Conservation (phyloP, 371 early-diverging fungal species). For the Mortierella sp. region DNA sequence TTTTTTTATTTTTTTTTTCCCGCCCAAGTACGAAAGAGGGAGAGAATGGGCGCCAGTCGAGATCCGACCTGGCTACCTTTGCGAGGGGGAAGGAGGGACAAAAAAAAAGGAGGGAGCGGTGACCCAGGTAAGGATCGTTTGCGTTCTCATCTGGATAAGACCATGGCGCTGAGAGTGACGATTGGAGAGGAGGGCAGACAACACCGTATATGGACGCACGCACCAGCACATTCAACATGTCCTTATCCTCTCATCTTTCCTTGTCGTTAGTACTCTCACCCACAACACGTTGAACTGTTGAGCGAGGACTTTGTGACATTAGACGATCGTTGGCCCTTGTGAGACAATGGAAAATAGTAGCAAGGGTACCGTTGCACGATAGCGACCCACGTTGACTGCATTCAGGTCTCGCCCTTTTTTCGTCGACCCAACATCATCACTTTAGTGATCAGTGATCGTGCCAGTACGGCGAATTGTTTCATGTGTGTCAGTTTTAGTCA, state of each 20-base stretch:
- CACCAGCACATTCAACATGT: neutral
- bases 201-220: neutral
- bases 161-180: neutral
- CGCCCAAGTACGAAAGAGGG: neutral
- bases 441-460: neutral
- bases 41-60: neutral
- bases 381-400: neutral
- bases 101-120: neutral
- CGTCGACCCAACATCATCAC: neutral
- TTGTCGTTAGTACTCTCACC: too few relatives aligned
- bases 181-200: neutral
- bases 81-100: neutral
- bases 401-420: neutral
- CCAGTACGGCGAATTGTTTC: neutral
- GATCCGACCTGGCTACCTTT: neutral
- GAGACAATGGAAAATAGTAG: neutral
- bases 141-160: neutral
- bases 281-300: too few relatives aligned
- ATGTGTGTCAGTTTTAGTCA: neutral
- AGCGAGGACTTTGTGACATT: too few relatives aligned
- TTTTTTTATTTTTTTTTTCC: neutral
- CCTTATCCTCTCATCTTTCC: neutral
- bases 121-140: neutral
- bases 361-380: neutral
- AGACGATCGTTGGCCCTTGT: neutral